phyloP scores from a whole-genome alignment of 495 filamentous ascomycete genomes.

The Poronia punctata region DNA sequence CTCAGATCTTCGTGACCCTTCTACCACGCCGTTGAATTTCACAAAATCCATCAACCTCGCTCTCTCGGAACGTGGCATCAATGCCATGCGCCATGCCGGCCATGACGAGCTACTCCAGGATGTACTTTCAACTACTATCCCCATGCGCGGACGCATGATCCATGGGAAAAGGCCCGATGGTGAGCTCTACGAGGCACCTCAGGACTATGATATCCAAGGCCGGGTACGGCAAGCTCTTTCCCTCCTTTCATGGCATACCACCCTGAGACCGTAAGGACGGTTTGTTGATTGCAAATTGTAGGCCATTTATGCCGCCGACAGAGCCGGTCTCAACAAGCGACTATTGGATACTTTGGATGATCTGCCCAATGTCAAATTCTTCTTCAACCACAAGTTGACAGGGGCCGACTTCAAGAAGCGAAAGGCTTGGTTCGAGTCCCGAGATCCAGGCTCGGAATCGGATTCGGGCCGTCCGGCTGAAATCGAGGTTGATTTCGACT shows the following conservation, averaged over 20 bases:
- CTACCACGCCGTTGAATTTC: conserved; percentile 85
- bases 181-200: conserved; percentile 64
- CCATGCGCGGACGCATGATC: conserved; percentile 97
- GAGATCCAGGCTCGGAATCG: conserved; percentile 17
- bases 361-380: conserved; percentile 78
- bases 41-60: conserved; percentile 97
- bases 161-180: conserved; percentile 63
- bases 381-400: conserved; percentile 86
- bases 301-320: conserved; percentile 55
- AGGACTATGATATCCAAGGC: conserved; percentile 86
- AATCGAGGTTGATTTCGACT: conserved; percentile 76
- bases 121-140: conserved; percentile 70
- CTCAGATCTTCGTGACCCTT: conserved; percentile 76
- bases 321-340: conserved; percentile 73
- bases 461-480: conserved; percentile 31
- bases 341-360: conserved; percentile 79
- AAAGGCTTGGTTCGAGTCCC: conserved; percentile 81
- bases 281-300: conserved; percentile 12
- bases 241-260: not conserved
- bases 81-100: conserved; percentile 64
- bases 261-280: not conserved
- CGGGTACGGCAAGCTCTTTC: conserved; percentile 46
- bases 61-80: conserved; percentile 89
- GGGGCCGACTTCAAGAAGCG: conserved; percentile 73
- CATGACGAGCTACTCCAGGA: conserved; percentile 60